A percentile compares a stretch with the other conserved stretches of the same genome.
phyloP scores from a whole-genome alignment of 2,329 filamentous ascomycete species.

The Aspergillus luchuensis region DNA sequence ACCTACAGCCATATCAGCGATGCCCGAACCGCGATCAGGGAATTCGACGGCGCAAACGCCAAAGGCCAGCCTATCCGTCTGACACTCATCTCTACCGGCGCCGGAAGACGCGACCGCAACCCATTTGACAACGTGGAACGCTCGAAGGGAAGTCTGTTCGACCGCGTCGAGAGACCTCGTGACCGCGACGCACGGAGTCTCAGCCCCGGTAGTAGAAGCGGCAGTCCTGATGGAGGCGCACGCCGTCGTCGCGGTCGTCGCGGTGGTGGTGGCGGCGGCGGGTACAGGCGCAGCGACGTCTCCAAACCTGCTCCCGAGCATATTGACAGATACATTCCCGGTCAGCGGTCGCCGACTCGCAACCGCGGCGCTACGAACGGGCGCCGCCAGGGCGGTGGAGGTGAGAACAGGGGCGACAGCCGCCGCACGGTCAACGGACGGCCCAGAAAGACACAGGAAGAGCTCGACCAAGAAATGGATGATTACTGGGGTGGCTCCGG shows the following conservation, averaged over 20 bases:
- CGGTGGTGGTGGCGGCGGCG: constrained; percentile 35
- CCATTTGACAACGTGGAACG: constrained; percentile 54
- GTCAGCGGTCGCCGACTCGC: constrained; percentile 48
- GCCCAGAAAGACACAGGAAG: constrained; percentile 82
- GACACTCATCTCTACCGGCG: constrained; percentile 60
- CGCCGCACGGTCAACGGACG: constrained; percentile 55
- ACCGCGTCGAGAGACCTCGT: constrained; percentile 56
- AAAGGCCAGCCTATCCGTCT: constrained; percentile 83
- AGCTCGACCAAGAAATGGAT: constrained; percentile 95
- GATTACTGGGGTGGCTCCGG: constrained; percentile 76
- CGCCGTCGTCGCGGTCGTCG: constrained; percentile 46
- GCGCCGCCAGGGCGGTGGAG: constrained; percentile 40
- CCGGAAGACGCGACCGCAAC: constrained; percentile 40
- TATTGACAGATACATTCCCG: constrained; percentile 79
- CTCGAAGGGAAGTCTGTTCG: constrained; percentile 65
- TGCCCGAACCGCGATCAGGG: constrained; percentile 71
- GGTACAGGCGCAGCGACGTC: constrained; percentile 56
- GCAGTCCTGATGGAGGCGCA: constrained; percentile 33
- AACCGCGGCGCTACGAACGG: constrained; percentile 49
- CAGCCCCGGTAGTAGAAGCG: constrained; percentile 42
- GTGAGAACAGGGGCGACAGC: constrained; percentile 31
- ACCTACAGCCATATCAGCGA: constrained; percentile 73
- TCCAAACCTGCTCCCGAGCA: constrained; percentile 62
- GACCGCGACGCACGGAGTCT: constrained; percentile 45
- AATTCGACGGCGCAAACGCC: constrained; percentile 89